Evolutionary conservation across 805 yeast species (phyloP).

Genomic region (Maudiozyma barnettii): DNA sequence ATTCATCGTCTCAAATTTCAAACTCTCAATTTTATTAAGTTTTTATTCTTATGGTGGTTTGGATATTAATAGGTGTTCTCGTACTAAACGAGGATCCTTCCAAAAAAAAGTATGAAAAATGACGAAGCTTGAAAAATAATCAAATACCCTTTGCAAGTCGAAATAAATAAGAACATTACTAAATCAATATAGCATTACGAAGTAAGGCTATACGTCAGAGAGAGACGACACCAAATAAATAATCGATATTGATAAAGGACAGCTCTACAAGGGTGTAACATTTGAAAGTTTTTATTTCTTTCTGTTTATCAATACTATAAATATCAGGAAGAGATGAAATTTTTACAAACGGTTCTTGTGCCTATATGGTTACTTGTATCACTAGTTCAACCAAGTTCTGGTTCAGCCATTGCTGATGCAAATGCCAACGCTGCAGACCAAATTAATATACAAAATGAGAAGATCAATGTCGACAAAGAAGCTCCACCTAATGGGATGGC

Average conservation of each 20-base stretch:
- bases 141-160: background rate
- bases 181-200: no score
- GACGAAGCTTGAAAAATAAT: background rate
- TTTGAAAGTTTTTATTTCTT: no score
- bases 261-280: no score
- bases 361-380: background rate
- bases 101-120: background rate
- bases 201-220: no score
- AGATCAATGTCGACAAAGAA: slow-evolving; percentile 29
- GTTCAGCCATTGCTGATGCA: background rate
- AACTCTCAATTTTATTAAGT: no score
- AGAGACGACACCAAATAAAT: no score
- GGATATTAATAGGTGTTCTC: no score
- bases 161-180: no score
- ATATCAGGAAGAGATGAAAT: background rate
- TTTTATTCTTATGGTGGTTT: no score
- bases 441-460: slow-evolving; percentile 12
- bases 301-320: no score
- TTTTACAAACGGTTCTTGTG: background rate
- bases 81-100: no score
- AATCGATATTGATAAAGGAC: no score
- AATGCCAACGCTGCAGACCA: background rate
- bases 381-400: background rate
- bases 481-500: slow-evolving; percentile 42
- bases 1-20: background rate